phyloP scores from a whole-genome alignment of 2,329 filamentous ascomycete genomes.

The Aspergillus neoniger region DNA sequence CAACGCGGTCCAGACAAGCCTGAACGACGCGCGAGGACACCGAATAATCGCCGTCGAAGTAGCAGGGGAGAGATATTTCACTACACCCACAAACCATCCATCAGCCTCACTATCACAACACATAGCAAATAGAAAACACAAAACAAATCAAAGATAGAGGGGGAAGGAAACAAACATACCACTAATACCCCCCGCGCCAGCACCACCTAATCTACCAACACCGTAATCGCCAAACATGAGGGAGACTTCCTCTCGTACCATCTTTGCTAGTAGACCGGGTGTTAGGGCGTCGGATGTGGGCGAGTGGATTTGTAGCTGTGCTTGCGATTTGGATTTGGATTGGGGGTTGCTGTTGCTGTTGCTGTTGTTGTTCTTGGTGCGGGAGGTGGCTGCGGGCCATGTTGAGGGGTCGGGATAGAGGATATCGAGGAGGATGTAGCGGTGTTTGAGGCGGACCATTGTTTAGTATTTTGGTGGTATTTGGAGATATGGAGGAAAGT shows the following conservation, averaged over 20 bases:
- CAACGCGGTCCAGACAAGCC: constrained; percentile 86
- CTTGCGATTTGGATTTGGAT: constrained; percentile 47
- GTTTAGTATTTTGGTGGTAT: constrained; percentile 18
- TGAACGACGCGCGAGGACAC: constrained; percentile 77
- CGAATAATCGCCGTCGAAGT: constrained; percentile 92
- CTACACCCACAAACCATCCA: constrained; percentile 45
- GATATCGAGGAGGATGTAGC: constrained; percentile 93
- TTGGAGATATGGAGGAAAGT: neutral
- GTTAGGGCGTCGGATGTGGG: constrained; percentile 75
- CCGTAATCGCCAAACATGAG: constrained; percentile 88
- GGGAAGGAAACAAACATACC: constrained; percentile 49
- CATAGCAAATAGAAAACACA: neutral
- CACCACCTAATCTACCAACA: constrained; percentile 58
- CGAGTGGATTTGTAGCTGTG: constrained; percentile 71
- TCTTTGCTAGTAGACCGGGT: constrained; percentile 64
- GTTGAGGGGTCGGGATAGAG: constrained; percentile 69
- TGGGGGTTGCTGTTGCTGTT: constrained; percentile 24
- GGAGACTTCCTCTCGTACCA: constrained; percentile 69
- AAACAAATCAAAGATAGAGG: neutral
- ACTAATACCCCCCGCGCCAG: constrained; percentile 67
- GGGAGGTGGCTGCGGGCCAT: constrained; percentile 38
- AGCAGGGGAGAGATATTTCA: constrained; percentile 90
- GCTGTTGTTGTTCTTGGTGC: neutral
- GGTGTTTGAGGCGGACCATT: constrained; percentile 96
- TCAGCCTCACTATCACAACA: neutral